These are phyloP conservation scores for Mucor mucedo DNA, from an alignment of 371 early-diverging fungal genomes.

Conservation along the genomic window DNA sequence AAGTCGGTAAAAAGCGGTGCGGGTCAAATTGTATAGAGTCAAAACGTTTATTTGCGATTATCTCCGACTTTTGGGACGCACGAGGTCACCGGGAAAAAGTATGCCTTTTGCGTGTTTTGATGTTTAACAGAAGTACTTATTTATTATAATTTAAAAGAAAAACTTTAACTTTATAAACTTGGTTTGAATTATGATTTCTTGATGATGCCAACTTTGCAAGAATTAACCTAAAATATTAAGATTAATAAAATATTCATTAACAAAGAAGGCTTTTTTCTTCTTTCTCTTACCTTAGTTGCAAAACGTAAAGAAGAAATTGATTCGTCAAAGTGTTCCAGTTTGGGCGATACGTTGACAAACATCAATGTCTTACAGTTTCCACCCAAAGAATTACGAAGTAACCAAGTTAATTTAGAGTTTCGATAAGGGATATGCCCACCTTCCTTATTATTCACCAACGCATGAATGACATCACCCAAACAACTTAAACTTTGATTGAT, in stretches of 20 bases:
- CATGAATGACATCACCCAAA: conserved; percentile 94
- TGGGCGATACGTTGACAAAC: conserved; percentile 97
- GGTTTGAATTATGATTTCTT: conserved; percentile 3
- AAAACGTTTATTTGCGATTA: too few species aligned
- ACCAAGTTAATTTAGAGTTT: conserved; percentile 95
- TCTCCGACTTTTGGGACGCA: too few species aligned
- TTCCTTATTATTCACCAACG: conserved; percentile 78
- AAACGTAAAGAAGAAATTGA: conserved; percentile 94
- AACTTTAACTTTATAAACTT: too few species aligned
- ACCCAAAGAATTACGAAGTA: conserved; percentile 90
- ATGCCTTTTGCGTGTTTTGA: too few species aligned
- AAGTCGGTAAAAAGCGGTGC: too few species aligned
- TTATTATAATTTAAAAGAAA: not conserved
- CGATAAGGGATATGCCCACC: conserved; percentile 94
- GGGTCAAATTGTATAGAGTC: too few species aligned
- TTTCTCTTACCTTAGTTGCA: conserved; percentile 85
- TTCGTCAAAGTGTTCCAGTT: conserved; percentile 77
- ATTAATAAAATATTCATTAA: not conserved
- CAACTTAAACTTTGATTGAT: conserved; percentile 96
- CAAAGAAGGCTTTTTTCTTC: not conserved
- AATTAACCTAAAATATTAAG: conserved; percentile 16
- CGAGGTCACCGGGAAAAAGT: too few species aligned
- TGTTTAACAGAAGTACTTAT: not conserved
- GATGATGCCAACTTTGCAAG: conserved; percentile 21
- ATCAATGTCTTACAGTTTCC: conserved; percentile 97